Evolutionary conservation across 352 stramenopile genomes (phyloP), one percentile per base, ranked within the genome.

Genomic region (Phytopythium boreale): DNA sequence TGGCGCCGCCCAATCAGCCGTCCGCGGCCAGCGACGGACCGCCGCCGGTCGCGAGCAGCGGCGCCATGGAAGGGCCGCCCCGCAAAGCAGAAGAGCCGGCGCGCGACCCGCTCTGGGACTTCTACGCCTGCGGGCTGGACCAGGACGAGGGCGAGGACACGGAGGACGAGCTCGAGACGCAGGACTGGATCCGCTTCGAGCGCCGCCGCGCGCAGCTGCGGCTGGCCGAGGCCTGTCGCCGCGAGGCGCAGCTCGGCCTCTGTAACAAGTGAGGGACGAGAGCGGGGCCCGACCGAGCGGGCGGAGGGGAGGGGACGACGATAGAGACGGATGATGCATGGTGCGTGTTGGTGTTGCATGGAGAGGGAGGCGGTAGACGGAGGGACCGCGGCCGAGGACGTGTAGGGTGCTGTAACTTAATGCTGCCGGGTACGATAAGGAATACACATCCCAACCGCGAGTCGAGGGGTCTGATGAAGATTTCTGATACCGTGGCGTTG

Each of bases 151-250:
- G 66, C 53, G 75, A 83, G 72, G 81, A 90, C 70, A 83, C 80
- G 41, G 79, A 87, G 52, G 79, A 82, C 58, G 79, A 88, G 61
- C 60, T 74, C 49, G 75, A 86, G 63, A 82, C 76, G 24, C 71
- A 77, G 50, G 74, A 80, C 43, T 88, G 75, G 74, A 80, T 82
- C 57, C 67, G 72, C 50, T 84, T 84, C 70, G 74, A 88, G 76
- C 79, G 79, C 56, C 75, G 75, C 74, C 76, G 79, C 49, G 67
- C 74, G 36, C 72, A 83, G 43, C 74, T 63, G 69, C 77, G 75
- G 46, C 69, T 87, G 43, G 71, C 66, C 46, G 76, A 76, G 43
- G 71, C 75, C 27, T 75, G 75, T n/a, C 71, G 73, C 51, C 71
- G 66, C 19, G 70, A 86, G 62, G 67, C 64, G 12, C 69, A 44